A percentile compares a stretch with the other conserved stretches of the same genome.
Conservation (phyloP, 805 yeast species). For the Yarrowia deformans region DNA sequence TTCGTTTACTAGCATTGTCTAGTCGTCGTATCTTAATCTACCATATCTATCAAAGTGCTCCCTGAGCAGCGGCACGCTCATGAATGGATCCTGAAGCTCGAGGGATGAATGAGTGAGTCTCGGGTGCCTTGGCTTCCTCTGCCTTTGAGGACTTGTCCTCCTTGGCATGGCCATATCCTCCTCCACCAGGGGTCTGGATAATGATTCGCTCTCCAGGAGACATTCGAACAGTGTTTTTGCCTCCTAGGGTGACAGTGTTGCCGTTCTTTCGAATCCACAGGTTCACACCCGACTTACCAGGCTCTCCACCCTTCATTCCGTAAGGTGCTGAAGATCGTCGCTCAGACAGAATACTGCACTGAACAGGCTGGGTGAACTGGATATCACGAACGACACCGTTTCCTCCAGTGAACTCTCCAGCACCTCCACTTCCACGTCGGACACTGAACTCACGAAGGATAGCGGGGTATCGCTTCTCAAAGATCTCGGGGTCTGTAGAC, state of each 20-base stretch:
- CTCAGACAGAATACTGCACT: constrained; percentile 84
- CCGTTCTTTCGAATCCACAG: constrained; percentile 50
- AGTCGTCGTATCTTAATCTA: not conserved
- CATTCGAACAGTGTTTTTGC: constrained; percentile 68
- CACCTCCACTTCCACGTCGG: constrained; percentile 80
- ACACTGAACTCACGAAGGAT: constrained; percentile 73
- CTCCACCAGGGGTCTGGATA: constrained; percentile 85
- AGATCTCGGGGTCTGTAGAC: constrained; percentile 88
- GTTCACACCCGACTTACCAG: constrained; percentile 77
- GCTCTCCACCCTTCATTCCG: constrained; percentile 83
- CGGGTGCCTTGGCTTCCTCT: not conserved
- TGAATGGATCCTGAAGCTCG: constrained; percentile 42
- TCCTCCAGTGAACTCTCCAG: constrained; percentile 77
- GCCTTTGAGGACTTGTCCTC: not conserved
- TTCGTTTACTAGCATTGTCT: not conserved
- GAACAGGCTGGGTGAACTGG: constrained; percentile 74
- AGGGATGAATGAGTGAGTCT: constrained; percentile 39
- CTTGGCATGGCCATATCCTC: constrained; percentile 68
- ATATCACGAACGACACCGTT: constrained; percentile 86
- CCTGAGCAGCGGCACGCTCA: constrained; percentile 39
- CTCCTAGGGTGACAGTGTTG: constrained; percentile 62
- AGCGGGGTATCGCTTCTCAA: constrained; percentile 89
- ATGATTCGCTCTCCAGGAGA: constrained; percentile 69
- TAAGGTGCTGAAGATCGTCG: constrained; percentile 85
- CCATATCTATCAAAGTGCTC: constrained; percentile 7